phyloP scores from a whole-genome alignment of 176 grass and related monocot species.

The Lolium perenne region DNA sequence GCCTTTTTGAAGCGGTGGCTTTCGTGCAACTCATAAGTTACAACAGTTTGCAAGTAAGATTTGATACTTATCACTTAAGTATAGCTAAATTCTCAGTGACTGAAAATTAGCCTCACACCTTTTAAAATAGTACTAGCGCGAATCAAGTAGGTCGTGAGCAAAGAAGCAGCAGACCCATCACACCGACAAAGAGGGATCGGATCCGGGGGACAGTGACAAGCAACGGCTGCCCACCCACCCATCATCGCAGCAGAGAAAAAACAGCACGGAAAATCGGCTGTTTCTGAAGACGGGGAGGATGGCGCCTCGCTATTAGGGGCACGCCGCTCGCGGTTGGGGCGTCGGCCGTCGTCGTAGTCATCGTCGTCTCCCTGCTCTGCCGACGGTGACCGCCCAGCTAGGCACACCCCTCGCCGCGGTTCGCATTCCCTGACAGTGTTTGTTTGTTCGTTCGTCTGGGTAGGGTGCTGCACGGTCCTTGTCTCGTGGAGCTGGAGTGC shows the following conservation, averaged over 20 bases:
- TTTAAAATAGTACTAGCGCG: too few relatives aligned
- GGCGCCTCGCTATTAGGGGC: conserved; percentile 43
- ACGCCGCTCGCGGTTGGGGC: conserved; percentile 31
- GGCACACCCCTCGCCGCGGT: not conserved
- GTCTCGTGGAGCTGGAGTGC: not conserved
- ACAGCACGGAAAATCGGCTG: not conserved
- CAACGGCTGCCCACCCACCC: conserved; percentile 31
- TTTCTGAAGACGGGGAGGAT: conserved; percentile 6
- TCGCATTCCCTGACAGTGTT: not conserved
- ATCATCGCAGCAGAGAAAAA: not conserved
- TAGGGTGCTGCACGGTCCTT: not conserved
- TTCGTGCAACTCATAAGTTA: too few relatives aligned
- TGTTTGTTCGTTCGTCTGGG: not conserved
- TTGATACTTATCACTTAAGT: too few relatives aligned
- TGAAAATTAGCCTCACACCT: too few relatives aligned
- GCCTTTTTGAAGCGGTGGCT: too few relatives aligned
- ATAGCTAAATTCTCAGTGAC: too few relatives aligned
- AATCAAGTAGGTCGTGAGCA: too few relatives aligned
- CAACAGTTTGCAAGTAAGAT: too few relatives aligned
- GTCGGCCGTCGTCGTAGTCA: conserved; percentile 23
- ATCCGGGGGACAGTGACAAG: conserved; percentile 42
- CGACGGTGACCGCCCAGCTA: conserved; percentile 31
- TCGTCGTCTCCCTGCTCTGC: not conserved
- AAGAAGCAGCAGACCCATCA: too few relatives aligned
- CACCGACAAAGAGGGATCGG: conserved; percentile 28